Base-by-base conservation (phyloP, 768 basidiomycete species). In the Suillus subaureus region DNA sequence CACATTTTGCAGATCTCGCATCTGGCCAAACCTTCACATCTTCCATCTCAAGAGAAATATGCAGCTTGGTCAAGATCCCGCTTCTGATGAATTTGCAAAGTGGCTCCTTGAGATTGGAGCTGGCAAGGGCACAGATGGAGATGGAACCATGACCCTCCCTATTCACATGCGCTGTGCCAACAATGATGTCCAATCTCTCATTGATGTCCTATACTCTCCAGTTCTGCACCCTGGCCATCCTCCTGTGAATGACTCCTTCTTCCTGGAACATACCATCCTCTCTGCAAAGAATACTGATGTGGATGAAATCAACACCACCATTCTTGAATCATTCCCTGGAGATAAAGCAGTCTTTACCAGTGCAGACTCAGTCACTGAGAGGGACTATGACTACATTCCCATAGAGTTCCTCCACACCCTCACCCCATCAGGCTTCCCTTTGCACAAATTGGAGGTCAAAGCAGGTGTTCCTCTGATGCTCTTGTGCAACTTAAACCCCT, bases 401-500 rank as follows among this genome's bases (percentile, higher is more conserved):
- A 65, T 74, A 6, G 84, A 85, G 64, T 79, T 77, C 64, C 72
- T 87, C 1, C 74, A 77, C 23, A 70, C 76, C 0, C 61, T 86
- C n/a, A 74, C 75, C 37, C 67, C 74, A 4, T 72, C 78, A 51
- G 77, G 79, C 12, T 71, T 85, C 49, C 85, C 84, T 1, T 73
- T 78, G 13, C 72, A 75, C 1, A 66, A 79, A n/a, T 68, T 82
- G 1, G 62, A 66, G 6, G 65, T 82, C 39, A 76, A 81, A 64
- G n/a, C 70, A 66, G 73, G 76, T 56, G 69, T 69, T 31, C 74
- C 80, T 6, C 54, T 85, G 0, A 84, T 85, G 64, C 67, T 85
- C 1, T 71, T 86, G 0, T 61, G 80, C 0, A 85, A 87, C 68
- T 69, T 86, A 21, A 70, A 73, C 58, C 78, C 81, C 6, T n/a